phyloP scores from a whole-genome alignment of 2,329 filamentous ascomycete genomes.

The Helminthosporium solani region DNA sequence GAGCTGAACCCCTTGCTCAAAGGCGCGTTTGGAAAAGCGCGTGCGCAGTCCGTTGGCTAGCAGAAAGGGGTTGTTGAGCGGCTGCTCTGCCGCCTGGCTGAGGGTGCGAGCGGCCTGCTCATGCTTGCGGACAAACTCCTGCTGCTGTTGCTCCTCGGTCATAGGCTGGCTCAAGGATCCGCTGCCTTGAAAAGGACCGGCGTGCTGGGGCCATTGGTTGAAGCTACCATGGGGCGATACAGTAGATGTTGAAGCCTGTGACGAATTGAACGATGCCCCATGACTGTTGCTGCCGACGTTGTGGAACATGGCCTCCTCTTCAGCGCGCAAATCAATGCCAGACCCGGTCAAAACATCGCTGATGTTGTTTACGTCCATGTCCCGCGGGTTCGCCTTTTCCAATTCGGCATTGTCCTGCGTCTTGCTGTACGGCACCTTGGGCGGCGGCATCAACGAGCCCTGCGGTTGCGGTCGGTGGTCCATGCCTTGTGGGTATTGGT shows the following conservation, averaged over 20 bases:
- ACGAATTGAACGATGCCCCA: conserved; percentile 48
- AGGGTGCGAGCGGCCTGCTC: conserved; percentile 63
- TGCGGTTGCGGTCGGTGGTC: conserved; percentile 24
- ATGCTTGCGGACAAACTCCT: conserved; percentile 66
- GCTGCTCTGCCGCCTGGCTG: conserved; percentile 63
- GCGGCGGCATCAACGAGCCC: conserved; percentile 58
- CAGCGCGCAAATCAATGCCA: conserved; percentile 82
- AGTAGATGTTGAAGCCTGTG: conserved; percentile 37
- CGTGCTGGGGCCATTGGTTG: conserved; percentile 46
- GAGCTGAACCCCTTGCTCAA: conserved; percentile 59
- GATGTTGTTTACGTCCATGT: conserved; percentile 67
- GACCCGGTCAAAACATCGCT: conserved; percentile 82
- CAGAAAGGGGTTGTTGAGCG: conserved; percentile 73
- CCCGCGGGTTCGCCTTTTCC: conserved; percentile 56
- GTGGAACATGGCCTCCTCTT: conserved; percentile 77
- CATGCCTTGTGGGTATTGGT: conserved; percentile 30
- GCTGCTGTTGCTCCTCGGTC: conserved; percentile 65
- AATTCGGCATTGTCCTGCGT: conserved; percentile 43
- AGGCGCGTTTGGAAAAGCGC: conserved; percentile 58
- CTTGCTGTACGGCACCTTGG: conserved; percentile 59
- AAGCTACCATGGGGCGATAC: conserved; percentile 49
- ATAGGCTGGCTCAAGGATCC: conserved; percentile 54
- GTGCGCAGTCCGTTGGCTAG: conserved; percentile 60
- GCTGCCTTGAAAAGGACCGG: conserved; percentile 41
- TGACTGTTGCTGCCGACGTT: conserved; percentile 59